A percentile compares a stretch with the other conserved stretches of the same genome.
These are phyloP conservation scores for Alisma plantagoaquatica DNA, from an alignment of 106 monocot genomes.

Conservation along the genomic window DNA sequence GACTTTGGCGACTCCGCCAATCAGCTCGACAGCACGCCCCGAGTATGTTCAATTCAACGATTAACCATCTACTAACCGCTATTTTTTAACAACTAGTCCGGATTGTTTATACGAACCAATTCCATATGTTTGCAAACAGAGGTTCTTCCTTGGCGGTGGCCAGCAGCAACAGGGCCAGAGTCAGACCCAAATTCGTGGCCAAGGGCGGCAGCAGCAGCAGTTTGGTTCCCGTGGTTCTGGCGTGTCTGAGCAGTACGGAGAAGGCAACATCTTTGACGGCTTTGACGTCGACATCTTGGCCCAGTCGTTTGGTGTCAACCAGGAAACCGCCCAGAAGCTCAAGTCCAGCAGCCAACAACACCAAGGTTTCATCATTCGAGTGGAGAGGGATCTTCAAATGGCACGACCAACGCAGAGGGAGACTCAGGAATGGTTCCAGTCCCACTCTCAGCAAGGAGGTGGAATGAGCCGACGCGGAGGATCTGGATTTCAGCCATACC, in stretches of 20 bases:
- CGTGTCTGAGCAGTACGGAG: constrained; percentile 3
- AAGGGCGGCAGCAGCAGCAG: background rate
- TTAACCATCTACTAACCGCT: background rate
- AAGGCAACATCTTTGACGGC: constrained; percentile 27
- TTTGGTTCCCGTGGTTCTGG: too few relatives aligned
- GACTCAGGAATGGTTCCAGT: background rate
- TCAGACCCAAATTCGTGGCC: background rate
- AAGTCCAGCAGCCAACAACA: constrained; percentile 21
- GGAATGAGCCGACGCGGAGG: background rate
- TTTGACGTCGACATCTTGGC: constrained; percentile 29
- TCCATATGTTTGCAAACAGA: constrained; percentile 5
- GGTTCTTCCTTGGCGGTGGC: background rate
- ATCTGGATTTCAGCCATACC: background rate
- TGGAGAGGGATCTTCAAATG: constrained; percentile 17
- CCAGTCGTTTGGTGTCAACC: constrained; percentile 20
- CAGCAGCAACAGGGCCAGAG: background rate
- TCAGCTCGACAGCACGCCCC: constrained; percentile 39
- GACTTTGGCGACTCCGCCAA: constrained; percentile 38
- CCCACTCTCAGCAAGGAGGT: too few relatives aligned
- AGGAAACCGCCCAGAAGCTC: constrained; percentile 25
- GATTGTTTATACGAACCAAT: too few relatives aligned
- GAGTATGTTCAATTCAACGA: too few relatives aligned
- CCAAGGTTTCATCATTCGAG: constrained; percentile 27
- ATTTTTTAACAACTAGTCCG: too few relatives aligned
- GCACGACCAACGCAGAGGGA: constrained; percentile 9